Evolutionary conservation across 2,329 filamentous ascomycete species (phyloP).

Genomic region (Metarhizium album): DNA sequence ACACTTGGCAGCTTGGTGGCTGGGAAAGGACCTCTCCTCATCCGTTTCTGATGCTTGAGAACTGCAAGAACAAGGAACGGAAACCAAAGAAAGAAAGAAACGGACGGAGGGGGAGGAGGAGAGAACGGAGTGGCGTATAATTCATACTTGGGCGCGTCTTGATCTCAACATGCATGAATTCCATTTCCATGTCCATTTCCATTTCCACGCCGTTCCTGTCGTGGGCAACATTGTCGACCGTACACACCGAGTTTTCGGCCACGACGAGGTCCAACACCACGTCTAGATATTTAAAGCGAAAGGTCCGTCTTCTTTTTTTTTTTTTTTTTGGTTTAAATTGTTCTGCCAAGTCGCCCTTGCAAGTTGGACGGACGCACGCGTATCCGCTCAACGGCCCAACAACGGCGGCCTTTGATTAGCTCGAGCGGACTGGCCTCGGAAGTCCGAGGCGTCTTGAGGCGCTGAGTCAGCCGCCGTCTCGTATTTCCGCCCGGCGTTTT

Average conservation of each 20-base stretch:
- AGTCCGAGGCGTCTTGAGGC: neutral
- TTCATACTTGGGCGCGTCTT: too few species aligned
- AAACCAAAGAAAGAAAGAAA: too few species aligned
- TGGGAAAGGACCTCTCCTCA: neutral
- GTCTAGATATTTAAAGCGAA: neutral
- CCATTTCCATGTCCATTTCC: too few species aligned
- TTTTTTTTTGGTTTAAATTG: too few species aligned
- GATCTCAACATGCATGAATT: too few species aligned
- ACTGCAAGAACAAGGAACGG: too few species aligned
- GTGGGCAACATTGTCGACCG: neutral
- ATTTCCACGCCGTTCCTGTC: neutral
- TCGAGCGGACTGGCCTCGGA: neutral
- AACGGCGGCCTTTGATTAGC: neutral
- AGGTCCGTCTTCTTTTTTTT: neutral
- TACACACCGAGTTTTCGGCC: too few species aligned
- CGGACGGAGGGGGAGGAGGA: too few species aligned
- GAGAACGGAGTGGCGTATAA: too few species aligned
- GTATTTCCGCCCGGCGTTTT: conserved; percentile 24
- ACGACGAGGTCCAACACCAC: neutral
- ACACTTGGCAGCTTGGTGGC: neutral
- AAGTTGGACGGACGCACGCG: neutral
- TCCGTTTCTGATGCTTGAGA: neutral
- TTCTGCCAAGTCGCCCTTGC: too few species aligned
- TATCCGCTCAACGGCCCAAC: too few species aligned
- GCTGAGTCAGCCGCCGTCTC: conserved; percentile 9